Conservation (phyloP, 1,139 yeast species). For the Candida sp. region DNA sequence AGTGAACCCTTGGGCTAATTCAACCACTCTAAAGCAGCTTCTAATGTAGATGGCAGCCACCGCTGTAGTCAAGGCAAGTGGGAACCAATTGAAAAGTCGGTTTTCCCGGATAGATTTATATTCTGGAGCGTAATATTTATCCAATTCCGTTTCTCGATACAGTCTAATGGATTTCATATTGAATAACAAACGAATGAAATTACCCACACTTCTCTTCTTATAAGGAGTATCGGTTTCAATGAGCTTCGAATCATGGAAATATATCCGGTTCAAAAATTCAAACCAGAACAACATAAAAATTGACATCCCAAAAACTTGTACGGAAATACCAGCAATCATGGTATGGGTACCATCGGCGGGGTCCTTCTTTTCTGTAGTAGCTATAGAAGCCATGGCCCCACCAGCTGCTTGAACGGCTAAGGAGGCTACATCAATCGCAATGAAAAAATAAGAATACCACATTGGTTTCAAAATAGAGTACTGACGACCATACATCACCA, state of each 20-base stretch:
- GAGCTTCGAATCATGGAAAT: conserved; percentile 21
- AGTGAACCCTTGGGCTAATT: conserved; percentile 72
- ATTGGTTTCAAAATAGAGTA: conserved; percentile 68
- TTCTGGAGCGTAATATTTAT: conserved; percentile 32
- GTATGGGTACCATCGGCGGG: conserved; percentile 61
- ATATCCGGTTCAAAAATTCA: conserved; percentile 48
- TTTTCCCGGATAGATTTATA: conserved; percentile 38
- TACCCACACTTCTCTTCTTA: conserved; percentile 21
- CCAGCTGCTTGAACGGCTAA: conserved; percentile 79
- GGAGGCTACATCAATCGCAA: conserved; percentile 64
- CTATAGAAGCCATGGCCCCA: conserved; percentile 69
- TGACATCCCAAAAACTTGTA: conserved; percentile 75
- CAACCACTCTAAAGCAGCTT: conserved; percentile 78
- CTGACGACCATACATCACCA: conserved; percentile 63
- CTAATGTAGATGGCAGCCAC: conserved; percentile 64
- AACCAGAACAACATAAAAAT: conserved; percentile 57
- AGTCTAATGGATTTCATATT: conserved; percentile 19
- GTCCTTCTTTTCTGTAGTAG: conserved; percentile 31
- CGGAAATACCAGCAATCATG: conserved; percentile 79
- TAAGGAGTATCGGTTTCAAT: conserved; percentile 17
- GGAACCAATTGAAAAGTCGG: conserved; percentile 43
- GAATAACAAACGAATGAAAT: conserved; percentile 27
- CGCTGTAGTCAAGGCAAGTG: conserved; percentile 48
- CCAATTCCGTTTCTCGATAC: conserved; percentile 23
- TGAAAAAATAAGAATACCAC: conserved; percentile 70